Evolutionary conservation across 2,329 filamentous ascomycete genomes (phyloP).

Genomic region (Clonostachys rosea): DNA sequence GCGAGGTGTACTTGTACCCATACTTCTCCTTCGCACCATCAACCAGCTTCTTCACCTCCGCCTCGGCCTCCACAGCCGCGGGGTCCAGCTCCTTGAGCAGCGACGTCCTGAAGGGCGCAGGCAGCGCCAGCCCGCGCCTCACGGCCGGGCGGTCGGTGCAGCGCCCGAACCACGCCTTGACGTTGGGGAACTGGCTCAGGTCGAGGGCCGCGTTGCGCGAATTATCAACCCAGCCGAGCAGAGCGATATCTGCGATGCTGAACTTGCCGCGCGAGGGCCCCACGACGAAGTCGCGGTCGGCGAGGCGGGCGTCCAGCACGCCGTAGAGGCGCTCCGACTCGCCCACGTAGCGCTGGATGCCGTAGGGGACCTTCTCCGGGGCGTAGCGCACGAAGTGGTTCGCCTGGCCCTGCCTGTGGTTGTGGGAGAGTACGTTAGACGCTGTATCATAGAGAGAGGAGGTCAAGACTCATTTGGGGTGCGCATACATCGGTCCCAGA

Average conservation of each 20-base stretch:
- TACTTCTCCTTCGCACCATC: conserved; percentile 38
- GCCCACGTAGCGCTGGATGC: conserved; percentile 68
- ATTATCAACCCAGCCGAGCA: conserved; percentile 64
- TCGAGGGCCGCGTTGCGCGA: conserved; percentile 29
- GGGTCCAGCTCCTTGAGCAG: conserved; percentile 4
- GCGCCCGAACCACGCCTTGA: conserved; percentile 70
- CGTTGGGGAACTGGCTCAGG: conserved; percentile 57
- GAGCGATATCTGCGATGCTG: conserved; percentile 68
- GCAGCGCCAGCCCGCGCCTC: conserved; percentile 69
- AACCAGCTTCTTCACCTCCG: conserved; percentile 18
- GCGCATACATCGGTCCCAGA: conserved; percentile 51
- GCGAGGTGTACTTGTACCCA: conserved; percentile 40
- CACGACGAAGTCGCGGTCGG: conserved; percentile 42
- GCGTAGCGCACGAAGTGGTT: conserved; percentile 69
- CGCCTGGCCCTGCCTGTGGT: conserved; percentile 57
- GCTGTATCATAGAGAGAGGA: too few species aligned
- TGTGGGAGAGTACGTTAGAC: too few species aligned
- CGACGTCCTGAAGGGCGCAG: conserved; percentile 25
- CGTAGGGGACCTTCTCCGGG: conserved; percentile 66
- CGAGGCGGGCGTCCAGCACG: conserved; percentile 63
- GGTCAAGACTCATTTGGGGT: too few species aligned
- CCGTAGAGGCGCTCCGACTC: conserved; percentile 73
- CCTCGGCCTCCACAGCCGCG: conserved; percentile 6
- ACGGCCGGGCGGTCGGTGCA: conserved; percentile 64
- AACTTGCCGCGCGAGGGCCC: conserved; percentile 45